Evolutionary conservation across 305 asterid species (phyloP).

Genomic region (Nicotiana rustica): DNA sequence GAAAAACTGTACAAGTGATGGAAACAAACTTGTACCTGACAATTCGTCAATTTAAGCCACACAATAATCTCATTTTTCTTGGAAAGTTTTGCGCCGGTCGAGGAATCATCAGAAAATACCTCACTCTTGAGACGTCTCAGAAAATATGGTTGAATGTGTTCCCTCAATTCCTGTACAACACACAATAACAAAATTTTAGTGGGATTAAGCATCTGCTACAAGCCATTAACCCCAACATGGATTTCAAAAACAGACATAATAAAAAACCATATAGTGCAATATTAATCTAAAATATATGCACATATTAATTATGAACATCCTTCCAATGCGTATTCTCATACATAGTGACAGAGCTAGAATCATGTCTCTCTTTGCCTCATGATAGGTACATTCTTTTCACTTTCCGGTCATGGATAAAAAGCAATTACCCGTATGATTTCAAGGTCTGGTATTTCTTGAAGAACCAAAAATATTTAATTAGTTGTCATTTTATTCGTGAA

Average conservation of each 20-base stretch:
- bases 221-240: neutral
- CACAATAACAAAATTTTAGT: constrained; percentile 31
- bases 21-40: constrained; percentile 67
- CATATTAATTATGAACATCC: neutral
- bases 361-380: neutral
- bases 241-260: neutral
- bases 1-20: constrained; percentile 7
- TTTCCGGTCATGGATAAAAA: neutral
- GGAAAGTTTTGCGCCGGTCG: constrained; percentile 54
- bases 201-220: constrained; percentile 11
- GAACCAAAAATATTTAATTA: neutral
- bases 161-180: constrained; percentile 71
- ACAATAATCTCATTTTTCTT: constrained; percentile 93
- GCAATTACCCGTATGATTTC: neutral
- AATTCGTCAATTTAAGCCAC: constrained; percentile 83
- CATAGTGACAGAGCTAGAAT: neutral
- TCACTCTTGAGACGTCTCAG: constrained; percentile 94
- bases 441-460: constrained; percentile 24
- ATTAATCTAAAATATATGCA: neutral
- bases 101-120: constrained; percentile 66
- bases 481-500: neutral
- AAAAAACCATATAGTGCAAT: neutral
- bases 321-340: neutral
- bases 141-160: constrained; percentile 90
- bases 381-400: neutral